phyloP scores from a whole-genome alignment of 371 early-diverging fungal species.

The Mucor racemosus region DNA sequence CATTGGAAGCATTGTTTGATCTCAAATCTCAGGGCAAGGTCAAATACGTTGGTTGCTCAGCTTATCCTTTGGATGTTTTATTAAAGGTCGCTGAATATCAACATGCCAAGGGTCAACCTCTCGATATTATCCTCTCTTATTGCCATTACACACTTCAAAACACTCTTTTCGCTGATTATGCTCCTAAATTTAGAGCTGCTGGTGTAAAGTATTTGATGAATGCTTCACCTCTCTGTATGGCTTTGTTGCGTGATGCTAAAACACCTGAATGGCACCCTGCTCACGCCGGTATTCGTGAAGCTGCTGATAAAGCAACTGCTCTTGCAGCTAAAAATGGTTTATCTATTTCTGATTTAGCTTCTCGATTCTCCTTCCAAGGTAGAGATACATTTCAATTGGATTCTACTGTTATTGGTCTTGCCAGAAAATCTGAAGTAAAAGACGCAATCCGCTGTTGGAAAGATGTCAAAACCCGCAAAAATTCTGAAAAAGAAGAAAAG shows the following conservation, averaged over 20 bases:
- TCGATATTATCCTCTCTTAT: slow-evolving; percentile 76
- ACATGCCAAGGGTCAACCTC: slow-evolving; percentile 58
- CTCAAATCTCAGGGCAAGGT: slow-evolving; percentile 72
- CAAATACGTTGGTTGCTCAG: slow-evolving; percentile 76
- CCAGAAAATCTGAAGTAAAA: slow-evolving; percentile 65
- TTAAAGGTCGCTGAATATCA: slow-evolving; percentile 70
- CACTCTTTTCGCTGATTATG: slow-evolving; percentile 60
- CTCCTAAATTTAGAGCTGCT: slow-evolving; percentile 57
- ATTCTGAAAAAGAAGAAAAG: slow-evolving; percentile 32
- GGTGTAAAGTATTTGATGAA: slow-evolving; percentile 69
- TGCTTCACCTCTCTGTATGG: slow-evolving; percentile 85
- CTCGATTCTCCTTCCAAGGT: slow-evolving; percentile 65
- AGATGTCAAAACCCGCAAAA: slow-evolving; percentile 38
- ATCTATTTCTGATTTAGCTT: slow-evolving; percentile 66
- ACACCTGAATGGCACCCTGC: slow-evolving; percentile 85
- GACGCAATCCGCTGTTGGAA: slow-evolving; percentile 59
- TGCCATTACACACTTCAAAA: slow-evolving; percentile 80
- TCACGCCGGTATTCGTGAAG: slow-evolving; percentile 54
- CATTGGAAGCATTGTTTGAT: slow-evolving; percentile 68
- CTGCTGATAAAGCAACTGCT: slow-evolving; percentile 55
- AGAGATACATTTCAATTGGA: slow-evolving; percentile 50
- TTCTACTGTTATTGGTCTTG: slow-evolving; percentile 72
- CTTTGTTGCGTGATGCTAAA: slow-evolving; percentile 60
- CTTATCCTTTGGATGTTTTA: slow-evolving; percentile 75
- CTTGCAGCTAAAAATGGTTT: slow-evolving; percentile 43